Conservation (phyloP, 495 filamentous ascomycete species). For the Umbilicaria muhlenbergii region DNA sequence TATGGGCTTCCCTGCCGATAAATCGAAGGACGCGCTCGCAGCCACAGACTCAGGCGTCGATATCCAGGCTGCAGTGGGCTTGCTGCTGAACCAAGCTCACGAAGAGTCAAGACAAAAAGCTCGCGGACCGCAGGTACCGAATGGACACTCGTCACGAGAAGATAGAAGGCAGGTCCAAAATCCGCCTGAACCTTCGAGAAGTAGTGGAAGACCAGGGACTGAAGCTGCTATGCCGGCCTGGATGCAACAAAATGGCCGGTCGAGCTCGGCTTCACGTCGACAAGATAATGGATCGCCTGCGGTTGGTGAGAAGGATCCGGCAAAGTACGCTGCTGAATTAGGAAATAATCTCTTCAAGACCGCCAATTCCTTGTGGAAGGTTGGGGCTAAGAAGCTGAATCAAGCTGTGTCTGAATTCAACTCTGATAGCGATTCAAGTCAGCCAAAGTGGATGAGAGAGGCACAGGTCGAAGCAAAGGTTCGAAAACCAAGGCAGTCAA, state of each 20-base stretch:
- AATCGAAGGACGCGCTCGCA: conserved; percentile 57
- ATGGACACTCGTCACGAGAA: conserved; percentile 10
- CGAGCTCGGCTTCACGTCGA: conserved; percentile 21
- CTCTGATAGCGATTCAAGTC: conserved; percentile 58
- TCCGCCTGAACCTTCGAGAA: conserved; percentile 9
- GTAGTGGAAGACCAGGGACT: conserved; percentile 25
- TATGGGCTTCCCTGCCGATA: conserved; percentile 82
- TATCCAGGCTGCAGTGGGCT: conserved; percentile 77
- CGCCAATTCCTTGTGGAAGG: conserved; percentile 90
- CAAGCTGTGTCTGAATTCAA: conserved; percentile 88
- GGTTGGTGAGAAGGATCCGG: conserved; percentile 55
- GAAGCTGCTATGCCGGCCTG: conserved; percentile 26
- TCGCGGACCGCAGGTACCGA: conserved; percentile 13
- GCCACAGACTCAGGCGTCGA: conserved; percentile 67
- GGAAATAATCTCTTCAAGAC: conserved; percentile 78
- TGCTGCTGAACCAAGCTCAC: conserved; percentile 84
- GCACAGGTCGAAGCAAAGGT: conserved; percentile 22
- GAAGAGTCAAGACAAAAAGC: conserved; percentile 47
- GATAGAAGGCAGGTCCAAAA: conserved; percentile 10
- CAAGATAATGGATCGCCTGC: conserved; percentile 40
- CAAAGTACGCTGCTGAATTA: conserved; percentile 66
- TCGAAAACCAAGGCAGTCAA: conserved; percentile 5
- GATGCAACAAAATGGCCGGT: conserved; percentile 25
- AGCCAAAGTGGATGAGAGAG: conserved; percentile 92
- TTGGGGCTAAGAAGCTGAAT: conserved; percentile 84